Evolutionary conservation across 331 rosid genomes (phyloP), one percentile per base, ranked within the genome.

Genomic region (Quercus phellos): DNA sequence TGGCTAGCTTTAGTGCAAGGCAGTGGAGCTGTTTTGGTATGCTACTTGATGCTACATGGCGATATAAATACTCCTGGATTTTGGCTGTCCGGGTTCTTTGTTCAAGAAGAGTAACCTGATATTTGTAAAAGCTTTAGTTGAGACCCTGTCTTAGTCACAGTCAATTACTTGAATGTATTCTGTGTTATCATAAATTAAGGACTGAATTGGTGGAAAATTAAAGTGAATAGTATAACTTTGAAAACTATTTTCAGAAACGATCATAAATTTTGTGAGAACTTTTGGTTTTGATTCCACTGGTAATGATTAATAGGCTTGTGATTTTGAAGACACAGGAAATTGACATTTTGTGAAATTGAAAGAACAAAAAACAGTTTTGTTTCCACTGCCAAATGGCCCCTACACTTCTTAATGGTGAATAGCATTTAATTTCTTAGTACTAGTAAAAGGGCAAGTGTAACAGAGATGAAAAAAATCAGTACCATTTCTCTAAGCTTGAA

Each of bases 1-100:
- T 88, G 69, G 99, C 99, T 46, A 95, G 86, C 84, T 88, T 85
- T 75, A 95, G 84, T 80, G 89, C 90, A 67, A 95, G 97, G 87
- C 99, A 95, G 51, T 95, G 98, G 75, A 95, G 96, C 87, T 95
- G 98, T 78, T 93, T 95, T 0, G 99, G 99, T 85, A 95, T 95
- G 90, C 99, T 93, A 86, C 97, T 95, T 32, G 99, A 95, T 72
- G 98, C 99, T 86, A 95, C 91, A 79, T 95, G 99, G 42, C 99
- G 88, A 80, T 95, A 95, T 43, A 95, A 83, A 75, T 95, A 95
- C 67, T 95, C 99, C 83, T 91, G 98, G 81, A 95, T 91, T 89
- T 95, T 95, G 21, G 99, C 99, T 61, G 85, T 86, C 72, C 99
- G 85, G 32, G 99, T 93, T 79, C 98, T 93, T 74, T 93, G 89